Percentiles rank a stretch among this genome's conserved stretches.
These are phyloP conservation scores for Fusarium nygamai DNA, from an alignment of 2,329 filamentous ascomycete genomes.

Conservation along the genomic window DNA sequence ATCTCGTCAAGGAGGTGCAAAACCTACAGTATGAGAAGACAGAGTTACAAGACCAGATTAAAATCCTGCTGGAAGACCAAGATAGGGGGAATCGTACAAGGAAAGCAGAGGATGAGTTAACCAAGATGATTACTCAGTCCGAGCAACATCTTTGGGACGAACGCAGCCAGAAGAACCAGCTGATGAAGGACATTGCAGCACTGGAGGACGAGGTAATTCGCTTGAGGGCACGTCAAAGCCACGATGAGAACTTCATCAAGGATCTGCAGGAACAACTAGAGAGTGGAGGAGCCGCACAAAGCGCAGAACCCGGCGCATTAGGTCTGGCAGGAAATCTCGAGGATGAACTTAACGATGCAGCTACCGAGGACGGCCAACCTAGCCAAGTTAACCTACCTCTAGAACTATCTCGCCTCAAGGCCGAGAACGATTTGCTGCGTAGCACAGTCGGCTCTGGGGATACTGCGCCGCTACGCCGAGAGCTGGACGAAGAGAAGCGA, in stretches of 20 bases:
- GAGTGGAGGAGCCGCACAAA: conserved; percentile 44
- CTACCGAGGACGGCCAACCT: conserved; percentile 47
- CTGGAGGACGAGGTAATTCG: conserved; percentile 59
- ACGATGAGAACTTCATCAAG: conserved; percentile 64
- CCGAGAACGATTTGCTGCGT: conserved; percentile 69
- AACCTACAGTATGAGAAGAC: conserved; percentile 65
- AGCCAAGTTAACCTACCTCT: conserved; percentile 55
- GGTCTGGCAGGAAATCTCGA: conserved; percentile 59
- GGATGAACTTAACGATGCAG: conserved; percentile 66
- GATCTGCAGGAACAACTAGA: conserved; percentile 70
- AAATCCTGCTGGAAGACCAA: conserved; percentile 49
- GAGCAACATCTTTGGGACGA: conserved; percentile 56
- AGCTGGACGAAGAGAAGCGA: conserved; percentile 64
- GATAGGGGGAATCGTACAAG: conserved; percentile 48
- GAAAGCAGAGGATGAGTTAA: conserved; percentile 53
- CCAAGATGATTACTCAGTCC: conserved; percentile 54
- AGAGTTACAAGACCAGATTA: conserved; percentile 60
- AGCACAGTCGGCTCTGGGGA: conserved; percentile 65
- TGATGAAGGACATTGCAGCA: conserved; percentile 57
- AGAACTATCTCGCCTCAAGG: conserved; percentile 67
- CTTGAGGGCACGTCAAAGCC: conserved; percentile 57
- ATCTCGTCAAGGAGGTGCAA: conserved; percentile 65
- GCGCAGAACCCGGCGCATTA: conserved; percentile 26
- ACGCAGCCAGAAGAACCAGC: conserved; percentile 56
- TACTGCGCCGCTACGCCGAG: conserved; percentile 62